phyloP scores from a whole-genome alignment of 306 rosid genomes.

The Ceratonia siliqua region DNA sequence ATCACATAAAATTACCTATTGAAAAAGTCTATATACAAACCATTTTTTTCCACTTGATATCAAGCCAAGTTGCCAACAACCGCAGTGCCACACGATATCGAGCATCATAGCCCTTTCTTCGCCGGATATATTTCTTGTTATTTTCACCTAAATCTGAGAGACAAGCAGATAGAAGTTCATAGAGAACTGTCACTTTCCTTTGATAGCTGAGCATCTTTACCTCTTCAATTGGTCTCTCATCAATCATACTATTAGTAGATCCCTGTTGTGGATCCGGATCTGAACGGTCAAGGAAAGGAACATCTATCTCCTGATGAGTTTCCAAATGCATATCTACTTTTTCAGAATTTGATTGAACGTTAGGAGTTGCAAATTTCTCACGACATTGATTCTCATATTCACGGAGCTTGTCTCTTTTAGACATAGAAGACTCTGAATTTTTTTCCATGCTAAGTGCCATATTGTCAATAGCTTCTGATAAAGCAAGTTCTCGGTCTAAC shows the following conservation, averaged over 20 bases:
- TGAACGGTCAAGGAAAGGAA: constrained; percentile 33
- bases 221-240: constrained; percentile 66
- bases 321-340: constrained; percentile 37
- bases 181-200: constrained; percentile 83
- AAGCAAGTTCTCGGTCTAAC: constrained; percentile 65
- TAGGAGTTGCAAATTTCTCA: constrained; percentile 55
- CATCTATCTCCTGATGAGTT: constrained; percentile 34
- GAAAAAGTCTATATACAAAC: constrained; percentile 47
- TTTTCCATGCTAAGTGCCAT: constrained; percentile 55
- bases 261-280: constrained; percentile 37
- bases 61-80: constrained; percentile 82
- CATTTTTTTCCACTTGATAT: constrained; percentile 82
- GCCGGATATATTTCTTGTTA: constrained; percentile 51
- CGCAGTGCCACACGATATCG: constrained; percentile 81
- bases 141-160: constrained; percentile 56
- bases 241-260: constrained; percentile 31
- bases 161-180: constrained; percentile 83
- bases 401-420: constrained; percentile 57
- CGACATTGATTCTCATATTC: constrained; percentile 67
- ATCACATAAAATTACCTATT: constrained; percentile 17
- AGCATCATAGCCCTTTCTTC: constrained; percentile 88
- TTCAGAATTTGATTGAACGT: constrained; percentile 48
- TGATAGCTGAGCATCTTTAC: constrained; percentile 61
- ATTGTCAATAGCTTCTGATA: constrained; percentile 66
- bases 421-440: constrained; percentile 39